phyloP scores from a whole-genome alignment of 352 stramenopile genomes.

The Synura sp. region DNA sequence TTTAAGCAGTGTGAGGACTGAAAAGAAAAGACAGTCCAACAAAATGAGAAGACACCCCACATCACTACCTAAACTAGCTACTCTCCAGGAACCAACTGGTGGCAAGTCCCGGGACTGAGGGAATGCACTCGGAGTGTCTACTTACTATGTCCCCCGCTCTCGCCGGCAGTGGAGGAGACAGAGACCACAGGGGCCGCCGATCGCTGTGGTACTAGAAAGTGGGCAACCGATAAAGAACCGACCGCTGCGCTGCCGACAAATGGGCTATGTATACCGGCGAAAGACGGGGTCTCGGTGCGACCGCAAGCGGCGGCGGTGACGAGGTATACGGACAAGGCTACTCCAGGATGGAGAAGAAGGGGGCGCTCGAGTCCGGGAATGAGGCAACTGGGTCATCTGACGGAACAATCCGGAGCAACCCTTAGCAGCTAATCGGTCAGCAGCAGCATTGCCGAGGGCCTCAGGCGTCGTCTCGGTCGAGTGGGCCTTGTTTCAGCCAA shows the following conservation, averaged over 20 bases:
- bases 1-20: no score
- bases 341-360: neutral
- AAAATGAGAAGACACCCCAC: no score
- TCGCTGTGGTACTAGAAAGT: neutral
- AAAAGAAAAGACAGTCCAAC: no score
- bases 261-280: conserved; percentile 17
- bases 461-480: neutral
- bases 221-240: conserved; percentile 1
- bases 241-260: neutral
- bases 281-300: conserved; percentile 1
- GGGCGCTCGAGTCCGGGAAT: neutral
- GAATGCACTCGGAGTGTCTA: conserved; percentile 25
- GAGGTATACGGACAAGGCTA: neutral
- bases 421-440: neutral
- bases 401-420: neutral
- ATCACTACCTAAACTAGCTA: no score
- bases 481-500: conserved; percentile 9
- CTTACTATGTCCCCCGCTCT: no score
- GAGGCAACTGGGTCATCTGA: neutral
- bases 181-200: conserved; percentile 2
- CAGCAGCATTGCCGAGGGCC: conserved; percentile 17
- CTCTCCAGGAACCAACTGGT: conserved; percentile 25
- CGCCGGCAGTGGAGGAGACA: neutral
- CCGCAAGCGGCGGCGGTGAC: neutral
- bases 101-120: conserved; percentile 7